A percentile compares a stretch with the other conserved stretches of the same genome.
Conservation (phyloP, 352 stramenopile genomes). For the Phytophthora hibernalis region DNA sequence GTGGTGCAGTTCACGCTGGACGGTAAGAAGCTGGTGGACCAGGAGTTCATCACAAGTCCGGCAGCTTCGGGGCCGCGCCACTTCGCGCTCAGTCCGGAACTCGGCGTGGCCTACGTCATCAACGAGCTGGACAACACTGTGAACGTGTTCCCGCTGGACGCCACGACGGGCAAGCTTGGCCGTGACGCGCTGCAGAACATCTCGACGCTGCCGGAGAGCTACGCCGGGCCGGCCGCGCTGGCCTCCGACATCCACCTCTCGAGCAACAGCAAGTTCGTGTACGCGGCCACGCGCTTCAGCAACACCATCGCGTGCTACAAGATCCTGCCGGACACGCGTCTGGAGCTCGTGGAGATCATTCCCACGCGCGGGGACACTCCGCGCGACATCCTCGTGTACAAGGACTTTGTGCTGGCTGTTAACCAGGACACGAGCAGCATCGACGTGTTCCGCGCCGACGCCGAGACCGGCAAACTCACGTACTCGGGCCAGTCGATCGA, state of each 20-base stretch:
- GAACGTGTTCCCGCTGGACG: slow-evolving; percentile 64
- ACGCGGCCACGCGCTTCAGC: slow-evolving; percentile 70
- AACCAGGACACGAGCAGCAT: slow-evolving; percentile 74
- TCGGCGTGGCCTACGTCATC: slow-evolving; percentile 70
- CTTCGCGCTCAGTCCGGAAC: slow-evolving; percentile 66
- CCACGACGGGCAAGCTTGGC: slow-evolving; percentile 51
- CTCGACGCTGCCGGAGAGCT: slow-evolving; percentile 64
- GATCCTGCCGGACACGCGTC: slow-evolving; percentile 47
- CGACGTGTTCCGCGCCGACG: slow-evolving; percentile 62
- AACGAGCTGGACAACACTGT: slow-evolving; percentile 74
- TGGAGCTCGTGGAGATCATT: slow-evolving; percentile 55
- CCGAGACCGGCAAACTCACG: slow-evolving; percentile 49
- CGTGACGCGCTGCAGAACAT: slow-evolving; percentile 61
- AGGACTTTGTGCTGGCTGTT: slow-evolving; percentile 63
- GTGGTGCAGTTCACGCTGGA: slow-evolving; percentile 71
- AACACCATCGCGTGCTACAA: slow-evolving; percentile 72
- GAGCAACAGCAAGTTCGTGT: slow-evolving; percentile 59
- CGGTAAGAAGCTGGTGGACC: slow-evolving; percentile 49
- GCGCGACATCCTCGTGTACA: slow-evolving; percentile 60
- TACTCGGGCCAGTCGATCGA: slow-evolving; percentile 55
- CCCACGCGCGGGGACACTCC: slow-evolving; percentile 60
- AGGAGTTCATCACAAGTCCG: slow-evolving; percentile 51
- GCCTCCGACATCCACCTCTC: slow-evolving; percentile 71
- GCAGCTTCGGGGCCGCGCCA: slow-evolving; percentile 74
- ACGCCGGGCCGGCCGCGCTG: slow-evolving; percentile 31